These are phyloP conservation scores for Exutisphaerella laricina DNA, from an alignment of 2,329 filamentous ascomycete species.

Conservation along the genomic window DNA sequence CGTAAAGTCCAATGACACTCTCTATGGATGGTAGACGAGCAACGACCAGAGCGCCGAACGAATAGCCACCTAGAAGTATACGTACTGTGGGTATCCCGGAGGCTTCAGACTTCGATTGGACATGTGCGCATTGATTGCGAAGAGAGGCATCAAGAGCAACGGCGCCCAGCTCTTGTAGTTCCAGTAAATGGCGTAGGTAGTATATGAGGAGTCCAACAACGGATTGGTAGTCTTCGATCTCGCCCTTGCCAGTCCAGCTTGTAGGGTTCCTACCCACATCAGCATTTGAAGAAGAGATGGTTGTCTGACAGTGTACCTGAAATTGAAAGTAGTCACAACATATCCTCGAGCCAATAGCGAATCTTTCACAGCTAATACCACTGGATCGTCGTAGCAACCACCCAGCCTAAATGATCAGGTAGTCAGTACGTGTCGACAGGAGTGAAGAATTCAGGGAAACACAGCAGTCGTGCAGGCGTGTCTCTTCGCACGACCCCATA, in stretches of 20 bases:
- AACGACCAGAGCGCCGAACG: conserved; percentile 81
- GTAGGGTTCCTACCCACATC: too few relatives aligned
- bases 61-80: conserved; percentile 72
- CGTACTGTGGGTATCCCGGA: not conserved
- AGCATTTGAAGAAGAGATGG: too few relatives aligned
- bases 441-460: too few relatives aligned
- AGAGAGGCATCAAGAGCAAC: conserved; percentile 6
- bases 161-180: conserved; percentile 2
- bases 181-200: conserved; percentile 58
- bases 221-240: conserved; percentile 75
- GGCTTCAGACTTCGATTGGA: not conserved
- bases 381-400: conserved; percentile 74
- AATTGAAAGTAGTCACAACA: conserved; percentile 85
- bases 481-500: too few relatives aligned
- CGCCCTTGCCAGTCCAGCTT: conserved; percentile 79
- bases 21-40: conserved; percentile 59
- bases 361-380: conserved; percentile 62
- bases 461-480: too few relatives aligned
- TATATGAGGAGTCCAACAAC: conserved; percentile 73
- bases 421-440: too few relatives aligned
- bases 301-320: conserved; percentile 65
- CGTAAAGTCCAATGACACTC: conserved; percentile 56
- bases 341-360: conserved; percentile 65
- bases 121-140: too few relatives aligned
- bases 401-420: too few relatives aligned